Evolutionary conservation across 225 moss, liverwort and hornwort genomes (phyloP).

Genomic region (Pleurozium schreberi): DNA sequence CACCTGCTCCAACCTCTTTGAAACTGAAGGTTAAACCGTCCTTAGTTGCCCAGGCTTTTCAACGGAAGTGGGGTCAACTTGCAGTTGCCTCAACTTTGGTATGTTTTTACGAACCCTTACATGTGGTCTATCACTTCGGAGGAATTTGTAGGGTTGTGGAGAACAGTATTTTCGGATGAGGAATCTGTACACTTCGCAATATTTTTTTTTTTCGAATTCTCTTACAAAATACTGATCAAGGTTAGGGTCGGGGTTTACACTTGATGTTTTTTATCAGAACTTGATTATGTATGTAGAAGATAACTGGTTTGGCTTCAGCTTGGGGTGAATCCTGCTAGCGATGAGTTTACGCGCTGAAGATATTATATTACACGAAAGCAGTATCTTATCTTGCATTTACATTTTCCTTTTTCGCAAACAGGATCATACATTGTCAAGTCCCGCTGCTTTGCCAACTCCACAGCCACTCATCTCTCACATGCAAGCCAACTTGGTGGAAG

Average conservation of each 20-base stretch:
- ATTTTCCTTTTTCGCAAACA: conserved; percentile 5
- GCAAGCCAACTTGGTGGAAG: conserved; percentile 80
- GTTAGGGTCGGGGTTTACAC: background rate
- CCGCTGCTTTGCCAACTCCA: conserved; percentile 65
- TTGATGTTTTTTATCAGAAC: background rate
- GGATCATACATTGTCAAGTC: conserved; percentile 63
- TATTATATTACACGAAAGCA: background rate
- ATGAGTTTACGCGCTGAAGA: background rate
- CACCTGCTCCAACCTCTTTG: conserved; percentile 39
- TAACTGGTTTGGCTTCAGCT: background rate
- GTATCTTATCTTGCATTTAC: background rate
- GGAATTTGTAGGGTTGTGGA: background rate
- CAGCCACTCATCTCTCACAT: conserved; percentile 86
- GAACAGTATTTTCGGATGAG: background rate
- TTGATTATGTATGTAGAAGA: background rate
- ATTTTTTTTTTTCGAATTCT: background rate
- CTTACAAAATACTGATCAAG: background rate
- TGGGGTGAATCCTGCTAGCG: background rate
- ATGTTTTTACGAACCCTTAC: background rate
- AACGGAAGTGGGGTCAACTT: conserved; percentile 89
- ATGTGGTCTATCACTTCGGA: background rate
- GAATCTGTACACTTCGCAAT: background rate
- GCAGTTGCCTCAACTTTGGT: conserved; percentile 81
- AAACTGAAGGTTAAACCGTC: conserved; percentile 72
- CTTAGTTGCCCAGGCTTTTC: conserved; percentile 66